Evolutionary conservation across 139 green algal species (phyloP).

Genomic region (Tetraselmis chui): DNA sequence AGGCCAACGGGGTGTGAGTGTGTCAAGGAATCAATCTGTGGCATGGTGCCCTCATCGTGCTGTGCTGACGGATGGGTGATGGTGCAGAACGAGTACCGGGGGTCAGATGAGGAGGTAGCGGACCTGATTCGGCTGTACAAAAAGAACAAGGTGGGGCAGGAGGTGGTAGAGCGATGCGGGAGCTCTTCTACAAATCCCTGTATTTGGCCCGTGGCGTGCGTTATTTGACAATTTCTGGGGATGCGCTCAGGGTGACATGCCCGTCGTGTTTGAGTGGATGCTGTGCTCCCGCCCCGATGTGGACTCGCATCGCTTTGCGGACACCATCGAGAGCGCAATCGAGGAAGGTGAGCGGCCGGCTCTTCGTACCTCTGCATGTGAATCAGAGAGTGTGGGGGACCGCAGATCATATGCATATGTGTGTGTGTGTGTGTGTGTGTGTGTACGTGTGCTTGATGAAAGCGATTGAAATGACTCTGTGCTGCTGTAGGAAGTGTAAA

Average conservation of each 20-base stretch:
- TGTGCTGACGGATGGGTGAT: no score
- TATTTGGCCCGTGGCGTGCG: no score
- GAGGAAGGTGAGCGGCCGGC: constrained; percentile 5
- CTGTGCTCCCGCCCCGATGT: constrained; percentile 65
- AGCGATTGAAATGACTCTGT: not conserved
- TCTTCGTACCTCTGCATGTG: no score
- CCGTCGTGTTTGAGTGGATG: constrained; percentile 67
- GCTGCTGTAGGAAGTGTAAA: constrained; percentile 18
- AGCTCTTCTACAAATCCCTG: no score
- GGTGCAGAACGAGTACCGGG: constrained; percentile 61
- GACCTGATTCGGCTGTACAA: constrained; percentile 73
- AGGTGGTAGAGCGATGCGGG: no score
- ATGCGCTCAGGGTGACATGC: not conserved
- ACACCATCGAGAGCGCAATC: constrained; percentile 63
- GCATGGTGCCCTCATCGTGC: no score
- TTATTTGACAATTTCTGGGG: no score
- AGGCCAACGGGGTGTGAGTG: not conserved
- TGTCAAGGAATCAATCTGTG: no score
- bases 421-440: not conserved
- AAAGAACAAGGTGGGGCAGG: constrained; percentile 41
- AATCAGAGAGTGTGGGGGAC: no score
- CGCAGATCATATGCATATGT: no score
- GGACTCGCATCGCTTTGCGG: constrained; percentile 79
- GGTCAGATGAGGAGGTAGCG: constrained; percentile 56
- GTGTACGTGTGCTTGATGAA: constrained; percentile 1